Percentiles rank a stretch among this genome's conserved stretches.
Evolutionary conservation across 1,284 basidiomycete genomes (phyloP).

Genomic region (Irpex sp.): DNA sequence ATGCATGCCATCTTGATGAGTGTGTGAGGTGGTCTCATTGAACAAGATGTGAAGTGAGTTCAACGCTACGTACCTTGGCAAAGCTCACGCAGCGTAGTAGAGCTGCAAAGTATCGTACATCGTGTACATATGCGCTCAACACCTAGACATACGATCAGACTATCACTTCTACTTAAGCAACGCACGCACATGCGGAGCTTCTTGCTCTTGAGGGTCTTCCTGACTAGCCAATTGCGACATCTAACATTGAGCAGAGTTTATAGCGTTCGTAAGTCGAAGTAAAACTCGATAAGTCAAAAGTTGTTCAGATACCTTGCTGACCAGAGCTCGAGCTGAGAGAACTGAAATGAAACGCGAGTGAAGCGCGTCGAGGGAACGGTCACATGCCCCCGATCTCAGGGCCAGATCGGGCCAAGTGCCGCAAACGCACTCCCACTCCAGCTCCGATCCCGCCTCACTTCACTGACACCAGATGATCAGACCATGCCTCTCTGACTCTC

Average conservation of each 20-base stretch:
- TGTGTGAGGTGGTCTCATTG: background rate
- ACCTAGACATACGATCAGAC: conserved; percentile 41
- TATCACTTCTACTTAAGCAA: background rate
- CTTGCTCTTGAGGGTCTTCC: background rate
- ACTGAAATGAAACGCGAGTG: background rate
- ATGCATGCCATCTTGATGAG: conserved; percentile 70
- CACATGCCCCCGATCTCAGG: background rate
- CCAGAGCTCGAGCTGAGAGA: too few species aligned
- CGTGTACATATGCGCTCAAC: conserved; percentile 72
- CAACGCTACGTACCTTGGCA: conserved; percentile 48
- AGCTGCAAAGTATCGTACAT: conserved; percentile 73
- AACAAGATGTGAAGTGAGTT: conserved; percentile 1
- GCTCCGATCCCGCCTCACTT: background rate
- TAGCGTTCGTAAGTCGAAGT: background rate
- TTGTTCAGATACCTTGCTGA: too few species aligned
- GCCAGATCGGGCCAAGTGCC: background rate
- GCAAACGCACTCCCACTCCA: background rate
- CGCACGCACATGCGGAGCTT: background rate
- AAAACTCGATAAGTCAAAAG: too few species aligned
- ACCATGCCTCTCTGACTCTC: background rate
- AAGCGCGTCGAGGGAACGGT: background rate
- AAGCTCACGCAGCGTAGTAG: conserved; percentile 79
- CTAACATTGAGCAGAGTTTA: background rate
- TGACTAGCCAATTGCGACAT: background rate
- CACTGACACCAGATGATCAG: background rate